Evolutionary conservation across 352 stramenopile genomes (phyloP).

Genomic region (Pythium folliculosum): DNA sequence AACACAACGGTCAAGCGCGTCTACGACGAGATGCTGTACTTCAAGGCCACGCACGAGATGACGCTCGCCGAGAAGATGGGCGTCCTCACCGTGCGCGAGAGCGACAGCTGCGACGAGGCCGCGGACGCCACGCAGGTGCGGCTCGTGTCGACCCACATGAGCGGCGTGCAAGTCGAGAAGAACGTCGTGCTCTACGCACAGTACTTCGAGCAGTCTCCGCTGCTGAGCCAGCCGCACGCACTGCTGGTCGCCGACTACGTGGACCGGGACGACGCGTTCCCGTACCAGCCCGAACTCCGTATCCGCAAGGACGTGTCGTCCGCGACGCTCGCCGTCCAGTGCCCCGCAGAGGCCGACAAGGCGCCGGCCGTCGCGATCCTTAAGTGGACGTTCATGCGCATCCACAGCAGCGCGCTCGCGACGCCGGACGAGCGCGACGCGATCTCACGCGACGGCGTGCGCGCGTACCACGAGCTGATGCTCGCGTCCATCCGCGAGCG

Average conservation of each 20-base stretch:
- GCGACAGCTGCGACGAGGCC: not conserved
- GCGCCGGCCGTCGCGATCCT: not conserved
- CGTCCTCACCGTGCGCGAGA: constrained; percentile 8
- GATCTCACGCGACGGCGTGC: constrained; percentile 5
- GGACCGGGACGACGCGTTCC: constrained; percentile 16
- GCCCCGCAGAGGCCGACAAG: not conserved
- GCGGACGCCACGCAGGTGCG: constrained; percentile 1
- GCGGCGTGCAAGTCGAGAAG: constrained; percentile 10
- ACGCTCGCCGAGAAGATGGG: constrained; percentile 12
- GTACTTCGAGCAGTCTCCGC: not conserved
- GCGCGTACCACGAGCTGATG: constrained; percentile 1
- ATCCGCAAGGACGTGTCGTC: constrained; percentile 16
- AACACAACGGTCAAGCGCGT: not conserved
- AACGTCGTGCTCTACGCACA: constrained; percentile 6
- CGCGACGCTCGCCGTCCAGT: not conserved
- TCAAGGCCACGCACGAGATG: constrained; percentile 5
- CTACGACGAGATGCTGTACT: constrained; percentile 14
- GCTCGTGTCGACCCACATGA: not conserved
- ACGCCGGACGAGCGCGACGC: not conserved
- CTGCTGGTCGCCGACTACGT: constrained; percentile 10
- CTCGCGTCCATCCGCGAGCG: not conserved
- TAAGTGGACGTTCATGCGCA: constrained; percentile 1
- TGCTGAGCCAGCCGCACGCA: not conserved
- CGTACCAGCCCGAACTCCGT: constrained; percentile 13
- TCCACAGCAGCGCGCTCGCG: constrained; percentile 5